Percentiles rank a stretch among this genome's conserved stretches.
phyloP scores from a whole-genome alignment of 73 alveolate genomes.

The Durusdinium trenchii region DNA sequence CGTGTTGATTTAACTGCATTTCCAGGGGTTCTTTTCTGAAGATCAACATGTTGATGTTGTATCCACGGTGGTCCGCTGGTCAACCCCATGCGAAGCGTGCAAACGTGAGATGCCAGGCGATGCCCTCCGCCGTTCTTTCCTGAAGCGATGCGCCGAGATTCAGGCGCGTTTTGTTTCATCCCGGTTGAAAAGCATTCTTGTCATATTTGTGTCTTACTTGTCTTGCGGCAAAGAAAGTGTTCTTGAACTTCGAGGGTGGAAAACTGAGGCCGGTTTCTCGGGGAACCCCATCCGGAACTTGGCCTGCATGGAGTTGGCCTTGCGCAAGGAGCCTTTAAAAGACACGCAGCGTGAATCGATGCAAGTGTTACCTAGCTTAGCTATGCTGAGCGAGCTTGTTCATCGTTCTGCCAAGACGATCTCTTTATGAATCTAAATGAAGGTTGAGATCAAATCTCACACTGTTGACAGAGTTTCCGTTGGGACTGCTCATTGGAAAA shows the following conservation, averaged over 20 bases:
- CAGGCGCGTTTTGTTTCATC: constrained; percentile 55
- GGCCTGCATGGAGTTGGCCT: constrained; percentile 80
- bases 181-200: too few relatives aligned
- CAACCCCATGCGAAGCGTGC: too few relatives aligned
- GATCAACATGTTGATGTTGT: too few relatives aligned
- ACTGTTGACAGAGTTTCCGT: background rate
- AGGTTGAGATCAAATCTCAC: background rate
- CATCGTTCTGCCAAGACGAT: background rate
- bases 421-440: too few relatives aligned
- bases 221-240: too few relatives aligned
- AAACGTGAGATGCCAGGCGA: too few relatives aligned
- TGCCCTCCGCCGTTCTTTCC: constrained; percentile 76
- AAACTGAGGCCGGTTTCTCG: constrained; percentile 35
- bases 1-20: too few relatives aligned
- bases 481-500: background rate
- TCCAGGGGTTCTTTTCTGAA: too few relatives aligned
- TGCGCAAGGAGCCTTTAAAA: constrained; percentile 70
- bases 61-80: too few relatives aligned
- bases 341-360: too few relatives aligned
- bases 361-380: background rate
- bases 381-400: background rate
- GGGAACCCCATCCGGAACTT: constrained; percentile 49
- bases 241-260: too few relatives aligned
- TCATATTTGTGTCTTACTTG: too few relatives aligned
- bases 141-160: constrained; percentile 85